Conservation (phyloP, 176 grass and related monocot species). For the Alopecurus myosuroides region DNA sequence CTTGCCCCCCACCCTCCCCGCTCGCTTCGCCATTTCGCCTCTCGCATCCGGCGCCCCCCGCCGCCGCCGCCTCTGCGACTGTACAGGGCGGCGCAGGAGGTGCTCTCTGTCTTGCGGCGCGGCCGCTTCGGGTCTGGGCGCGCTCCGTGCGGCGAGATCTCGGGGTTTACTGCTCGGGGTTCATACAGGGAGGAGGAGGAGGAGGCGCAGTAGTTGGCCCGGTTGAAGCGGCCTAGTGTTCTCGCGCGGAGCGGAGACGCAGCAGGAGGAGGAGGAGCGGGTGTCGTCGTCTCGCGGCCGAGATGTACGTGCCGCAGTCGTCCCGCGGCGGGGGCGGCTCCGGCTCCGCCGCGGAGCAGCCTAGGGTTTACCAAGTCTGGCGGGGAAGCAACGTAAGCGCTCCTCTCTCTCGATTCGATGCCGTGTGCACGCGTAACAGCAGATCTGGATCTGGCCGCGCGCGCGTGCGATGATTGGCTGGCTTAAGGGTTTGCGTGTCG, state of each 20-base stretch:
- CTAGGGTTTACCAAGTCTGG: conserved; percentile 93
- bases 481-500: conserved; percentile 10
- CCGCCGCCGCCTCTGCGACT: background rate
- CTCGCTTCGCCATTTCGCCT: conserved; percentile 2
- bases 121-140: background rate
- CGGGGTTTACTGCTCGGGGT: background rate
- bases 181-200: too few relatives aligned
- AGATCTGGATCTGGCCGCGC: conserved; percentile 61
- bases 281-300: background rate
- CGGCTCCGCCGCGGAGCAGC: conserved; percentile 33
- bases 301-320: conserved; percentile 69
- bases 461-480: background rate
- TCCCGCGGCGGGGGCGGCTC: conserved; percentile 29
- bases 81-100: background rate
- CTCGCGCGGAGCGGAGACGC: background rate
- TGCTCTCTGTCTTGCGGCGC: too few relatives aligned
- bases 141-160: conserved; percentile 23
- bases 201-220: background rate
- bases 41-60: background rate
- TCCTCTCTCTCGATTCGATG: background rate
- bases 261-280: background rate
- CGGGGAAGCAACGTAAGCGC: conserved; percentile 92
- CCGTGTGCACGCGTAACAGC: background rate
- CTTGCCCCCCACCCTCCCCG: background rate
- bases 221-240: background rate